Base-by-base conservation (phyloP, 1,284 basidiomycete genomes). In the Cutaneotrichosporon arboriforme region DNA sequence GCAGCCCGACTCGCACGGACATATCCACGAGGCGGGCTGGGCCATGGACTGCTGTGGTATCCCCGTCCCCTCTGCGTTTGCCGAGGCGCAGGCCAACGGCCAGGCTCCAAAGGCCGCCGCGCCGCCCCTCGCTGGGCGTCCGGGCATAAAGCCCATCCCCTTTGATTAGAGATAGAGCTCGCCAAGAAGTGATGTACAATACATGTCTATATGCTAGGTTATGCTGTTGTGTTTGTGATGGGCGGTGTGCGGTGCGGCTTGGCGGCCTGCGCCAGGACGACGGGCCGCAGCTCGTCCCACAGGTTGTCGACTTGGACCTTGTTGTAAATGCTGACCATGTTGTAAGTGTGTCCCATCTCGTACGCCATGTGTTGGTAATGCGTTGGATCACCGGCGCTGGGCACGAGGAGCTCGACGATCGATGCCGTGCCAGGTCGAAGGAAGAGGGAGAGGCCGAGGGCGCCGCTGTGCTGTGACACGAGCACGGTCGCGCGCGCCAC, bases 21-120 rank as follows among this genome's bases (percentile, higher is more conserved):
- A 89, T 70, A 74, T 81, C 2, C 87, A 87, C 68, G 78, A 75
- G 5, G 77, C 77, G 2, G 97, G 91, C 82, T 93, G 90, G n/a
- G 52, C 66, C 9, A 74, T 74, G 72, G 91, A 97, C 69, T 97
- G 90, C 69, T 93, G 90, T 74, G 90, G 90, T 0, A 93, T 94
- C 56, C 85, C 86, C 62, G 84, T 93, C 8, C 90, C 89, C 1
- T 87, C 85, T 34, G 85, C 77, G 4, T 92, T 93, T 68, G 90
- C 81, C 13, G 86, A 88, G 51, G 87, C 86, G 0, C 74, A 77
- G 55, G 81, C 78, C 18, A 42, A 79, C 67, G 39, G 66, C 59
- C 62, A 68, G 69, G 60, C 69, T 83, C 31, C 70, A 75, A 48
- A 46, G 23, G 36, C 47, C 36, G 52, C 46, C 8, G 47, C 36